Evolutionary conservation across 2,329 filamentous ascomycete genomes (phyloP).

Genomic region (Aspergillus phoenicis): DNA sequence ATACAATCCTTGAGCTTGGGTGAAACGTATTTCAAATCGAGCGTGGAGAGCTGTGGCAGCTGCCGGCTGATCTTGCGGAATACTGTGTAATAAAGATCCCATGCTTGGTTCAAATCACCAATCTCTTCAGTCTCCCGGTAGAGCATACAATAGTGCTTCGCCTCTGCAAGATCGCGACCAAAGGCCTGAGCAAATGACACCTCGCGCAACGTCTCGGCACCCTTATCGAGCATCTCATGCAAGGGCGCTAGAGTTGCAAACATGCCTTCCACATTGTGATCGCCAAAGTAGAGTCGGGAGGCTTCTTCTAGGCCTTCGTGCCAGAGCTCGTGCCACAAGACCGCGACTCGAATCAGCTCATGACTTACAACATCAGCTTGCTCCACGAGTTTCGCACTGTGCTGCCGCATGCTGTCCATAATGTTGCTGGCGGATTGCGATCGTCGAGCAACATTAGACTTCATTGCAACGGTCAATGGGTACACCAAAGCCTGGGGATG

Average conservation of each 20-base stretch:
- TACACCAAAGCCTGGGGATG: conserved; percentile 97
- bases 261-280: conserved; percentile 98
- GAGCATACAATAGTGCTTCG: conserved; percentile 91
- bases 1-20: conserved; percentile 84
- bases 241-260: conserved; percentile 86
- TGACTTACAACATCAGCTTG: conserved; percentile 95
- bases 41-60: conserved; percentile 83
- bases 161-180: conserved; percentile 90
- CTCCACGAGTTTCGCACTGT: conserved; percentile 88
- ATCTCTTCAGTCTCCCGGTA: conserved; percentile 88
- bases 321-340: conserved; percentile 98
- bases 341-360: conserved; percentile 94
- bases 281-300: conserved; percentile 93
- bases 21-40: conserved; percentile 96
- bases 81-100: conserved; percentile 98
- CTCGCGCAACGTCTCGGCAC: conserved; percentile 89
- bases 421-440: conserved; percentile 88
- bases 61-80: conserved; percentile 95
- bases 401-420: conserved; percentile 97
- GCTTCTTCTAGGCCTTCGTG: conserved; percentile 97
- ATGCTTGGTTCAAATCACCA: conserved; percentile 94
- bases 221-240: conserved; percentile 86
- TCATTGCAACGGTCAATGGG: conserved; percentile 96
- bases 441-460: conserved; percentile 82
- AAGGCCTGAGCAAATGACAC: conserved; percentile 98